Conservation (phyloP, 352 stramenopile species). For the Elongisporangium undulatum region DNA sequence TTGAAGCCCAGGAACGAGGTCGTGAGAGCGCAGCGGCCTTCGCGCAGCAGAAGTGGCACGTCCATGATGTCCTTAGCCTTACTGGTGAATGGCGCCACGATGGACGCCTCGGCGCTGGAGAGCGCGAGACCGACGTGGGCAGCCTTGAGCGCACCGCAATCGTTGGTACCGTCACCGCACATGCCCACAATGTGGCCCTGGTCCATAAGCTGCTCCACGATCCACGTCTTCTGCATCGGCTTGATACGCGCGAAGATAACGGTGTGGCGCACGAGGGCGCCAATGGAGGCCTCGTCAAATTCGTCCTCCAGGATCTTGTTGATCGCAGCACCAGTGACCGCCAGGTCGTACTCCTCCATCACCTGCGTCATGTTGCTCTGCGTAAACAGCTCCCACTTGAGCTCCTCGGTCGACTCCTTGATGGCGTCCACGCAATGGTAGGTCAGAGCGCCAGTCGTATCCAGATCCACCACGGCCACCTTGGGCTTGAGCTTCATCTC, state of each 20-base stretch:
- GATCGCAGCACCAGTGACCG: constrained; percentile 40
- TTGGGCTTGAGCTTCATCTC: constrained; percentile 34
- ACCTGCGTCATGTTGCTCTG: constrained; percentile 20
- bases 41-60: constrained; percentile 68
- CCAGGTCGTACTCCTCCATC: constrained; percentile 24
- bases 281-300: constrained; percentile 21
- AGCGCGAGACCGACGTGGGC: constrained; percentile 85
- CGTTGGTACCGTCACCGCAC: constrained; percentile 68
- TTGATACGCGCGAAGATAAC: constrained; percentile 50
- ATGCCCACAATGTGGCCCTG: constrained; percentile 37
- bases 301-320: constrained; percentile 23
- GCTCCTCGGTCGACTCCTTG: constrained; percentile 12
- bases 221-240: constrained; percentile 45
- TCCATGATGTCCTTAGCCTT: constrained; percentile 70
- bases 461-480: constrained; percentile 36
- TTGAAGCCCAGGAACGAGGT: constrained; percentile 49
- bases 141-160: constrained; percentile 79
- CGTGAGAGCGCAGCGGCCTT: constrained; percentile 76
- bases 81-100: constrained; percentile 87
- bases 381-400: constrained; percentile 27
- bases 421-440: constrained; percentile 32
- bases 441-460: constrained; percentile 9
- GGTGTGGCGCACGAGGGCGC: constrained; percentile 25
- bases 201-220: constrained; percentile 47
- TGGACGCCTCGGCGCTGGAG: constrained; percentile 77